phyloP scores from a whole-genome alignment of 345 rosid species.

The Arabidopsis suecica region DNA sequence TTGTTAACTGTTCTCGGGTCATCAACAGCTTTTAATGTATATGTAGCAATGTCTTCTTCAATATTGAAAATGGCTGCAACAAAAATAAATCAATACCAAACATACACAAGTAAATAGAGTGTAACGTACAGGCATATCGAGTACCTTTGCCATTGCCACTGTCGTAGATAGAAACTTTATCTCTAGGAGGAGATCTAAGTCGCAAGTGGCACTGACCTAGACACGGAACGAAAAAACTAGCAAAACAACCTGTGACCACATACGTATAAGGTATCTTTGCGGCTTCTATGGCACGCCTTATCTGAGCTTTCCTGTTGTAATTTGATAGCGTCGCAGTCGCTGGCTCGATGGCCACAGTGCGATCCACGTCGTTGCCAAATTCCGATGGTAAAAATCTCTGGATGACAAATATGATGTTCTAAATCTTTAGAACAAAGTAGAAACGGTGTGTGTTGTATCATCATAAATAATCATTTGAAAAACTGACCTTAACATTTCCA shows the following conservation, averaged over 20 bases:
- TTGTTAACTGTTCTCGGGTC: constrained; percentile 71
- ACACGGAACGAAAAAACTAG: constrained; percentile 50
- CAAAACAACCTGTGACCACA: constrained; percentile 58
- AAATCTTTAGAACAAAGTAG: background rate
- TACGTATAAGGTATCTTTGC: constrained; percentile 62
- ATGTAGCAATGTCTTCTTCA: constrained; percentile 71
- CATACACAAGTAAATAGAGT: background rate
- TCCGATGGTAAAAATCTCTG: constrained; percentile 80
- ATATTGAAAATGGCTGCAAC: constrained; percentile 65
- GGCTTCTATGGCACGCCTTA: constrained; percentile 64
- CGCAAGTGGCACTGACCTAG: constrained; percentile 53
- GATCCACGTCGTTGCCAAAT: constrained; percentile 69
- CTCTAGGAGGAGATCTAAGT: constrained; percentile 59
- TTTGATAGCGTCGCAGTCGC: constrained; percentile 35
- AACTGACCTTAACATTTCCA: constrained; percentile 76
- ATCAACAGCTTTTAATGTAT: constrained; percentile 61
- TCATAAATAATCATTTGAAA: background rate
- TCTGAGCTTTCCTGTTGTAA: constrained; percentile 52
- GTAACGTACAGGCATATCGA: background rate
- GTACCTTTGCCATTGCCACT: constrained; percentile 63
- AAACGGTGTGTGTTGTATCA: background rate
- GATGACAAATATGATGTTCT: background rate
- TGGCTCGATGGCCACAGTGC: constrained; percentile 57
- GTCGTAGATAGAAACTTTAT: constrained; percentile 55
- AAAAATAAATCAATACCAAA: background rate